Conservation (phyloP, 2,329 filamentous ascomycete genomes). For the Aureobasidium namibiae region DNA sequence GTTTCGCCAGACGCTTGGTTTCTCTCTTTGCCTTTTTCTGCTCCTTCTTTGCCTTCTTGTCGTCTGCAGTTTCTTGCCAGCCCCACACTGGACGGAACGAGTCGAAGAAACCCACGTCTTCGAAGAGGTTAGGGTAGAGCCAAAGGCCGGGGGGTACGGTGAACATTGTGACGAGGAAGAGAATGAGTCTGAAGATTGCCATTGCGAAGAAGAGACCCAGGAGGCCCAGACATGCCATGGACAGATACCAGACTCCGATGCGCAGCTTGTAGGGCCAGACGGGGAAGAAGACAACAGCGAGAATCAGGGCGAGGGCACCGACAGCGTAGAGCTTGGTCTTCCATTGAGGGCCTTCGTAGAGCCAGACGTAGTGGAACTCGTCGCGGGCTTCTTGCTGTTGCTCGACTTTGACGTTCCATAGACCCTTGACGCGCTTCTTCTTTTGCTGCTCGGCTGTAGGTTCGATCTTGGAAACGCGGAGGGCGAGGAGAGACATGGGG, state of each 20-base stretch:
- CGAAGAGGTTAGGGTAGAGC: conserved; percentile 96
- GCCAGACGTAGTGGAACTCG: conserved; percentile 91
- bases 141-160: conserved; percentile 78
- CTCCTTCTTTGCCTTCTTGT: conserved; percentile 23
- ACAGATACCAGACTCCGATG: conserved; percentile 93
- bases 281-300: conserved; percentile 87
- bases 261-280: conserved; percentile 89
- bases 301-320: conserved; percentile 73
- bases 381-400: conserved; percentile 85
- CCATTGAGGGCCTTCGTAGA: conserved; percentile 89
- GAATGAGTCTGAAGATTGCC: conserved; percentile 91
- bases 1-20: conserved; percentile 23
- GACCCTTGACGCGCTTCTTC: conserved; percentile 84
- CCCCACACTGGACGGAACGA: conserved; percentile 95
- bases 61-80: conserved; percentile 60
- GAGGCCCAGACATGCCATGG: conserved; percentile 83
- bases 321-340: conserved; percentile 88
- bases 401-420: conserved; percentile 93
- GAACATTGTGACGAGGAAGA: conserved; percentile 92
- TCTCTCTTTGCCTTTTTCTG: conserved; percentile 31
- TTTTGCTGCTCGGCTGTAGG: conserved; percentile 62
- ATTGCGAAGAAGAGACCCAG: conserved; percentile 93
- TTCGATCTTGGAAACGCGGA: conserved; percentile 79
- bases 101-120: conserved; percentile 97
- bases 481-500: conserved; percentile 84